Evolutionary conservation across 306 rosid species (phyloP).

Genomic region (Glycine soja): DNA sequence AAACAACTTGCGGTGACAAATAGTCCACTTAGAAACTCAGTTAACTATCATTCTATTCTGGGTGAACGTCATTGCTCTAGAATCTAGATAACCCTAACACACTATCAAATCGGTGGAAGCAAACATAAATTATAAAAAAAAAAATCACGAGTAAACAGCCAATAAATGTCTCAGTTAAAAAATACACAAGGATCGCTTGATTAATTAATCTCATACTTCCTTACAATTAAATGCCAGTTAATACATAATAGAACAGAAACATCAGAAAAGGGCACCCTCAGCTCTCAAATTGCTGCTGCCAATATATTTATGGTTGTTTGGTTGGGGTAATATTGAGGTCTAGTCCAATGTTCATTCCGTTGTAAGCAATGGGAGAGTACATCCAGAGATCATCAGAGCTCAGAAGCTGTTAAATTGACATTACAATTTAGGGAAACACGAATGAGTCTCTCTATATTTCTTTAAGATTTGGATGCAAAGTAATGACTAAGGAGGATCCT

Average conservation of each 20-base stretch:
- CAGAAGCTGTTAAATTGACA: constrained; percentile 62
- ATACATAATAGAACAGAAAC: constrained; percentile 24
- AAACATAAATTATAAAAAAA: background rate
- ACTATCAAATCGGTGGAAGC: background rate
- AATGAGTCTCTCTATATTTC: background rate
- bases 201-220: constrained; percentile 33
- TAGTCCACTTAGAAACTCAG: too few relatives aligned
- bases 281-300: constrained; percentile 25
- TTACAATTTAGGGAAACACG: constrained; percentile 25
- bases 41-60: too few relatives aligned
- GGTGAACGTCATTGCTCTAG: too few relatives aligned
- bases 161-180: constrained; percentile 11
- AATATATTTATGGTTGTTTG: constrained; percentile 46
- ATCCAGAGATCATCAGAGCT: constrained; percentile 94
- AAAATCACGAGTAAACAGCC: constrained; percentile 18
- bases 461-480: background rate
- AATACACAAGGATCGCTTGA: constrained; percentile 36
- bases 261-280: constrained; percentile 23
- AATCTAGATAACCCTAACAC: too few relatives aligned
- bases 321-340: constrained; percentile 58
- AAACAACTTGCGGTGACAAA: too few relatives aligned
- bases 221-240: constrained; percentile 30
- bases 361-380: constrained; percentile 96
- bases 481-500: constrained; percentile 13
- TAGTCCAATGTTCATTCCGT: constrained; percentile 86